Base-by-base conservation (phyloP, 306 rosid species). In the Cucumis melo region DNA sequence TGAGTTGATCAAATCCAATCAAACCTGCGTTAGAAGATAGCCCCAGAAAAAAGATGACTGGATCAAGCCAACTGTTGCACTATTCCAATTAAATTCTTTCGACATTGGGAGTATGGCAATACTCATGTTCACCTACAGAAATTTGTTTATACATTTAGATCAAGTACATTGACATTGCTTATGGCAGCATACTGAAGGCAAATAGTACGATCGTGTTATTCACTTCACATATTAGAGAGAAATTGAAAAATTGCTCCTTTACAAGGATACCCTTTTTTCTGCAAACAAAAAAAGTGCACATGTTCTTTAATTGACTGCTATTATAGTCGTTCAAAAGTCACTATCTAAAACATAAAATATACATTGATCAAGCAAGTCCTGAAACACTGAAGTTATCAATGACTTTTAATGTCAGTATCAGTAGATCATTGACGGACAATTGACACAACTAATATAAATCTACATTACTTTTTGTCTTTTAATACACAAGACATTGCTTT, bases 41-140 rank as follows among this genome's bases (percentile, higher is more conserved):
- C 98, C 97, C 97, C 97, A 93, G 91, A 93, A 93, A 83, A 93
- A 93, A 27, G 97, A 93, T 59, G 97, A 93, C 70, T 93, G 98
- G 82, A 93, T 93, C 78, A 93, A 85, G 82, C 97, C 98, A 82
- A 93, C 97, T 67, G 97, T 93, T 77, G 97, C 84, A 81, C 96
- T 91, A 80, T 93, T 90, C 97, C 98, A 93, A 82, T 88, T 91
- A 81, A 87, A 93, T 83, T 91, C 91, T 83, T 91, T 79, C 1
- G 98, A 87, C 97, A 93, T 93, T 53, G 97, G 97, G 82, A 93
- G 98, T 85, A 93, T 93, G 14, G 97, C 98, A 79, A 93, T 93
- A 88, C 98, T 93, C 98, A 93, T 93, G 82, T 93, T 93, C 72
- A 93, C 97, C 97, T 93, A 44, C 61, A 84, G 74, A 11, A 73